Conservation (phyloP, 371 early-diverging fungal species). For the Capillidium rhysosporum region DNA sequence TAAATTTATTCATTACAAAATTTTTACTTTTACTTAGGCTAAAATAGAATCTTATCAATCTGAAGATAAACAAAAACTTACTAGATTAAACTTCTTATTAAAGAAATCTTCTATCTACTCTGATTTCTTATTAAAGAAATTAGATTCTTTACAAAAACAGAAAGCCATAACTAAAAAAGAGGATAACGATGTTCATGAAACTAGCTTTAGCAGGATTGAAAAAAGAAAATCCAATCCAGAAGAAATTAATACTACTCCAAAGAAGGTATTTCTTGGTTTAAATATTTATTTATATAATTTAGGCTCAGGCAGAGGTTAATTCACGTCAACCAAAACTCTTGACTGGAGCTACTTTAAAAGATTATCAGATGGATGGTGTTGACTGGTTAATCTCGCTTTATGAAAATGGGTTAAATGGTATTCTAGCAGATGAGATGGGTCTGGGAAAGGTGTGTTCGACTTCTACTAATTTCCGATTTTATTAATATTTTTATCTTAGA, state of each 20-base stretch:
- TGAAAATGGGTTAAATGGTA: conserved; percentile 95
- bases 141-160: conserved; percentile 57
- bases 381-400: conserved; percentile 97
- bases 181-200: conserved; percentile 8
- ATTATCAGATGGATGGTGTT: conserved; percentile 92
- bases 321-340: conserved; percentile 57
- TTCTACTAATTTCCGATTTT: not conserved
- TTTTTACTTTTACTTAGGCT: conserved; percentile 17
- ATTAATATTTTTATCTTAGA: conserved; percentile 22
- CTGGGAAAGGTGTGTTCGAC: conserved; percentile 49
- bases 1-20: not conserved
- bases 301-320: conserved; percentile 13
- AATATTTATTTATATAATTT: conserved; percentile 8
- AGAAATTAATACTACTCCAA: not conserved
- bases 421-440: conserved; percentile 98
- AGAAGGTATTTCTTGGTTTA: conserved; percentile 6
- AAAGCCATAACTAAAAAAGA: conserved; percentile 14
- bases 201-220: not conserved
- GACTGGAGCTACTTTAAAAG: conserved; percentile 67
- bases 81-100: conserved; percentile 57
- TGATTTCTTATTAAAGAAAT: conserved; percentile 47
- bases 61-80: conserved; percentile 43
- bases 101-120: conserved; percentile 69
- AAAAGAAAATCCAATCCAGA: conserved; percentile 1
- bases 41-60: conserved; percentile 28